Percentiles rank a stretch among this genome's conserved stretches.
Evolutionary conservation across 148 eudicot genomes (phyloP).

Genomic region (Diospyros kaki): DNA sequence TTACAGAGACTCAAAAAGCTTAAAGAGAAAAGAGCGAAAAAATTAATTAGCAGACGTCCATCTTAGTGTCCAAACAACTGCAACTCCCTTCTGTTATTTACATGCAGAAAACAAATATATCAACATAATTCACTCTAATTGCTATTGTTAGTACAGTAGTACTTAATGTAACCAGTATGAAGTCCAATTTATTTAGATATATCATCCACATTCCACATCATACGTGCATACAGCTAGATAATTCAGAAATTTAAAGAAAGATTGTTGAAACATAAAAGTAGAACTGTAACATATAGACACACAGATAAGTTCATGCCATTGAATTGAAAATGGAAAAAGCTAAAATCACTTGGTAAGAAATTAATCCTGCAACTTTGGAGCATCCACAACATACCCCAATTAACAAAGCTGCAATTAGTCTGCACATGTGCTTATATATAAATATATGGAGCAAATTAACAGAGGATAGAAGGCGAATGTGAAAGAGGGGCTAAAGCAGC

Average conservation of each 20-base stretch:
- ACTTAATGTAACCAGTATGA: too few species aligned
- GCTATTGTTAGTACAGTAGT: too few species aligned
- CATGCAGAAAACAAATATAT: too few species aligned
- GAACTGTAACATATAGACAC: neutral
- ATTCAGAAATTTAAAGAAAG: neutral
- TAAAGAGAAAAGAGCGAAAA: too few species aligned
- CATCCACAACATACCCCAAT: neutral
- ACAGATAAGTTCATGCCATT: neutral
- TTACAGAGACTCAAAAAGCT: too few species aligned
- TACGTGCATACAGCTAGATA: too few species aligned
- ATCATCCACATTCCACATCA: too few species aligned
- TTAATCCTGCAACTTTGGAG: slow-evolving; percentile 2
- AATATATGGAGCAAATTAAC: neutral
- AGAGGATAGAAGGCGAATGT: neutral
- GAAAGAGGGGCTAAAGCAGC: neutral
- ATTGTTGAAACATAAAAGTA: neutral
- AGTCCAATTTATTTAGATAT: too few species aligned
- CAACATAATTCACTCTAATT: too few species aligned
- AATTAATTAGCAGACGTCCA: too few species aligned
- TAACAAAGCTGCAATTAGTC: slow-evolving; percentile 1
- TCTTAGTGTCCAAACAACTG: too few species aligned
- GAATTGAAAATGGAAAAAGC: neutral
- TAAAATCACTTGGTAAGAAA: neutral
- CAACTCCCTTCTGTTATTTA: too few species aligned
- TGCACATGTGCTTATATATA: neutral